Conservation (phyloP, 768 basidiomycete genomes). For the Macrolepiota albuminosa region DNA sequence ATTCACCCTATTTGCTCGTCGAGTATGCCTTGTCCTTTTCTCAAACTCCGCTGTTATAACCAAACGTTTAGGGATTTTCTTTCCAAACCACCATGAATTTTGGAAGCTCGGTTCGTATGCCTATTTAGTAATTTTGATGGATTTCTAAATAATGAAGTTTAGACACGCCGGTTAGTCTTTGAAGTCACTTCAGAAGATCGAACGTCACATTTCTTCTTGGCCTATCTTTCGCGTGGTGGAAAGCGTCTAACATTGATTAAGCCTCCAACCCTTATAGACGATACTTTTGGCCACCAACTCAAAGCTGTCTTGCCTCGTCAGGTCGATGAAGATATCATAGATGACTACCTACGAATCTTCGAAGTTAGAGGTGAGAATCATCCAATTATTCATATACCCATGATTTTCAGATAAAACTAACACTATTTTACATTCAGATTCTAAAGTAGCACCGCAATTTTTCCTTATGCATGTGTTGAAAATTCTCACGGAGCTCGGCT, state of each 20-base stretch:
- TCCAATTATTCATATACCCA: not conserved
- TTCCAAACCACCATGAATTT: constrained; percentile 61
- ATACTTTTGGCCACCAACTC: constrained; percentile 34
- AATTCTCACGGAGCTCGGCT: constrained; percentile 52
- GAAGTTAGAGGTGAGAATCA: constrained; percentile 39
- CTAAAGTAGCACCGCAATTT: constrained; percentile 44
- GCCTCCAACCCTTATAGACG: constrained; percentile 38
- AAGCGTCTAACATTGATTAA: constrained; percentile 47
- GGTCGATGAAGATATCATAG: constrained; percentile 36
- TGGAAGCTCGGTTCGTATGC: constrained; percentile 43
- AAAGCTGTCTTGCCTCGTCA: constrained; percentile 31
- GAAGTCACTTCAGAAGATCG: constrained; percentile 44
- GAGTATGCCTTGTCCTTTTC: constrained; percentile 35
- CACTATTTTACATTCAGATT: constrained; percentile 30
- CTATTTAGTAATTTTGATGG: not conserved
- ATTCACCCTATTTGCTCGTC: constrained; percentile 54
- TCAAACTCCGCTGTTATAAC: constrained; percentile 5
- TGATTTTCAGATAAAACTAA: not conserved
- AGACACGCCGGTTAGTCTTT: constrained; percentile 66
- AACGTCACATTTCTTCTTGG: constrained; percentile 57
- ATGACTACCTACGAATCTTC: constrained; percentile 49
- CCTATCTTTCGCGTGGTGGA: constrained; percentile 58
- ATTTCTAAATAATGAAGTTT: not conserved
- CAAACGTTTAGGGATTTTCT: constrained; percentile 54
- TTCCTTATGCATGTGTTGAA: constrained; percentile 63